Percentiles rank a stretch among this genome's conserved stretches.
These are phyloP conservation scores for Aspergillus unguis DNA, from an alignment of 2,329 filamentous ascomycete genomes.

Conservation along the genomic window DNA sequence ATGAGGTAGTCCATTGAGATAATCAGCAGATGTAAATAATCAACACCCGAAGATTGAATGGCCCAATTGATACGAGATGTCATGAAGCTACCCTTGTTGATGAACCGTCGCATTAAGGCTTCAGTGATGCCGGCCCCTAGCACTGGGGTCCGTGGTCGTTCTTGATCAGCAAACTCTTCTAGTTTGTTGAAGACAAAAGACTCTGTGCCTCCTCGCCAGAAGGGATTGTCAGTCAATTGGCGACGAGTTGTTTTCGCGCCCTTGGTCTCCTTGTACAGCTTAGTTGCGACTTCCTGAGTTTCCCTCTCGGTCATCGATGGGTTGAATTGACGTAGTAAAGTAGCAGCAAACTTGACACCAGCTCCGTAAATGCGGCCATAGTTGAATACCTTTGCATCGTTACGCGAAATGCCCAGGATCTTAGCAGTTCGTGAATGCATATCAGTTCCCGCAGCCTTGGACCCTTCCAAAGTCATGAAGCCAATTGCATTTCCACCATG, in stretches of 20 bases:
- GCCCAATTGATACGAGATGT: constrained; percentile 99
- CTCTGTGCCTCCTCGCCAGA: constrained; percentile 96
- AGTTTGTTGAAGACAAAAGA: constrained; percentile 98
- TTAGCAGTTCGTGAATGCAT: constrained; percentile 88
- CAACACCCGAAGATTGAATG: constrained; percentile 94
- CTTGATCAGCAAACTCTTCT: constrained; percentile 96
- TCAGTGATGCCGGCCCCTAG: constrained; percentile 94
- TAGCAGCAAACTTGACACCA: constrained; percentile 87
- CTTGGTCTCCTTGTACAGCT: constrained; percentile 85
- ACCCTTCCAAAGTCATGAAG: constrained; percentile 98
- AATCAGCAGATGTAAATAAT: constrained; percentile 92
- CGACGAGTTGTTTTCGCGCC: constrained; percentile 79
- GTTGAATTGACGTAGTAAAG: constrained; percentile 89
- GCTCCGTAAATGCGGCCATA: constrained; percentile 99
- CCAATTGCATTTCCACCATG: constrained; percentile 96
- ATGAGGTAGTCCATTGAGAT: constrained; percentile 92
- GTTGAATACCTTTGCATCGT: constrained; percentile 97
- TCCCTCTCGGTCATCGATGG: constrained; percentile 74
- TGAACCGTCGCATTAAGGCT: constrained; percentile 81
- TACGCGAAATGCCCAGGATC: constrained; percentile 89
- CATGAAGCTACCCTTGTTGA: constrained; percentile 87
- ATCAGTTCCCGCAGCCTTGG: constrained; percentile 89
- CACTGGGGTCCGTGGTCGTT: constrained; percentile 83
- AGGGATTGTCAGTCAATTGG: constrained; percentile 66
- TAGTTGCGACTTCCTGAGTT: constrained; percentile 71